phyloP scores from a whole-genome alignment of 495 filamentous ascomycete species.

The Aspergillus egyptiacus region DNA sequence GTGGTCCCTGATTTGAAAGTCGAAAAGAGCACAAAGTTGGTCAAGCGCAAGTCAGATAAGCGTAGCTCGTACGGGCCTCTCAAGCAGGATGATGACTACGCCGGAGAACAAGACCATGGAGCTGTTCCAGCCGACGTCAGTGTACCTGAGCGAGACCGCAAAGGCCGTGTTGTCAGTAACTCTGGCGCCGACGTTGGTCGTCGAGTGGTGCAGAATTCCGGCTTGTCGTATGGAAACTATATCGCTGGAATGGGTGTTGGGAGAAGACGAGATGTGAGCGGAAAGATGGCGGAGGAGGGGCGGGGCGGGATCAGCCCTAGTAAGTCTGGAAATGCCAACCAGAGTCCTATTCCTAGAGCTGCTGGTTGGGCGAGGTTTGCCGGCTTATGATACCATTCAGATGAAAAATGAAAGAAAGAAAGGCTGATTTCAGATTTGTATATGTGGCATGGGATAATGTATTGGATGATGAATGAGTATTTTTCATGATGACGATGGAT shows the following conservation, averaged over 20 bases:
- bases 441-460: neutral
- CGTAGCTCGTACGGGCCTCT: constrained; percentile 30
- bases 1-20: constrained; percentile 13
- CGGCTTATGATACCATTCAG: constrained; percentile 33
- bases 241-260: constrained; percentile 45
- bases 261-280: constrained; percentile 66
- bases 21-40: constrained; percentile 29
- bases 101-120: constrained; percentile 14
- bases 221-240: constrained; percentile 53
- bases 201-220: constrained; percentile 22
- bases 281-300: constrained; percentile 82
- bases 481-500: constrained; percentile 1
- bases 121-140: constrained; percentile 22
- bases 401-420: neutral
- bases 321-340: neutral
- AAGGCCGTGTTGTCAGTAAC: constrained; percentile 49
- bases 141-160: constrained; percentile 33
- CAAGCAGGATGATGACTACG: constrained; percentile 32
- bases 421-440: neutral
- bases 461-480: neutral
- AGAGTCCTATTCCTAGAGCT: constrained; percentile 23
- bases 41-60: constrained; percentile 32
- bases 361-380: constrained; percentile 46
- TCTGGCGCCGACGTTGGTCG: constrained; percentile 46
- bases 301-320: constrained; percentile 40